Base-by-base conservation (phyloP, 1,284 basidiomycete genomes). In the Ceratobasidium sp. region DNA sequence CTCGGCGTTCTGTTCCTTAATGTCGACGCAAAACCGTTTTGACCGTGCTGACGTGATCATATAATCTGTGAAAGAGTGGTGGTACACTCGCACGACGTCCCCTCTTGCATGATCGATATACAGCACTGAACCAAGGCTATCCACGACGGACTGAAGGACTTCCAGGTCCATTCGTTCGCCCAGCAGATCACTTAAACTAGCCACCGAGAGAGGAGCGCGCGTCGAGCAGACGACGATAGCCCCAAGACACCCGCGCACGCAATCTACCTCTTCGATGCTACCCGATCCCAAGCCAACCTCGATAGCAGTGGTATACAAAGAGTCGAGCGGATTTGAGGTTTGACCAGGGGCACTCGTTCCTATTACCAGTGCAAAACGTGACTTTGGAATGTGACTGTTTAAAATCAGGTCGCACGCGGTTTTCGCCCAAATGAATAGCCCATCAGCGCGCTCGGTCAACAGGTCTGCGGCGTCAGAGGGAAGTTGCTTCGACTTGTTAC, bases 361-460 rank as follows among this genome's bases (percentile, higher is more conserved):
- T 5, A 60, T 51, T 17, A 41, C 11, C 41, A 31, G 44, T 67
- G 1, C 50, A 22, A 41, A 51, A 2, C 15, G 24, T n/a, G 17
- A 59, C 24, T 31, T 22, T 31, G 24, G 56, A 14, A 29, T 47
- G 50, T 33, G 47, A 60, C 57, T 45, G 31, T 44, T 41, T 14
- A 24, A 27, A 22, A 72, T 22, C 11, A 60, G 24, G 2, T 45
- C 9, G 19, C 57, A 60, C 14, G 59, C 51, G 7, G 67, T 73
- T 11, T 67, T 31, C 11, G 75, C 75, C n/a, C 54, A 45, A 36
- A 75, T 73, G 53, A 75, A 75, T 29, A 73, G 57, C 5, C 47
- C 63, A 22, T 31, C 57, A 1, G 75, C 75, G 17, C 59, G 15
- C 7, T 41, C 45, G 19, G 66, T 44, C 5, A 75, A 41, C 9